These are phyloP conservation scores for Suillus weaverae DNA, from an alignment of 768 basidiomycete genomes.

Conservation along the genomic window DNA sequence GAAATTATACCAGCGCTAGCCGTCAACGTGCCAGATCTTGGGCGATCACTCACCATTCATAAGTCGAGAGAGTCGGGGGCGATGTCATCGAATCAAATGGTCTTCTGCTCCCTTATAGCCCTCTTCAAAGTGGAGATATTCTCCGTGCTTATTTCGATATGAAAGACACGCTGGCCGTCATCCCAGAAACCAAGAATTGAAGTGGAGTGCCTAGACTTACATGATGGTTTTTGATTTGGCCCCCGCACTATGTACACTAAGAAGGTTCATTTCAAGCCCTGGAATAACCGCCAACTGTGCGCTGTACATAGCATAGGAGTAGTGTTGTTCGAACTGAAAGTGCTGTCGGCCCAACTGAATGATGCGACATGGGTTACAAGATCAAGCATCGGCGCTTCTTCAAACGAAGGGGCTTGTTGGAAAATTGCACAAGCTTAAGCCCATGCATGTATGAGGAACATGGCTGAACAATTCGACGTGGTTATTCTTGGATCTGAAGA, in stretches of 20 bases:
- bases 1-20: background rate
- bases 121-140: constrained; percentile 2
- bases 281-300: background rate
- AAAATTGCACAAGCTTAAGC: background rate
- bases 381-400: too few relatives aligned
- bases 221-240: too few relatives aligned
- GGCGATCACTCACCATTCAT: background rate
- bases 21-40: background rate
- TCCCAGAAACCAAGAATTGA: constrained; percentile 7
- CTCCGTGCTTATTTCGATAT: constrained; percentile 8
- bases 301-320: background rate
- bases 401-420: background rate
- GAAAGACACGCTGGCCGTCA: background rate
- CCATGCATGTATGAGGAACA: background rate
- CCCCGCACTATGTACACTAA: too few relatives aligned
- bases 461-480: too few relatives aligned
- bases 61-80: background rate
- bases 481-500: too few relatives aligned
- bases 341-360: background rate
- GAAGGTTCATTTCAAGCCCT: background rate
- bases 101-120: constrained; percentile 6
- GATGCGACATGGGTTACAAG: background rate
- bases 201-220: background rate
- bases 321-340: background rate
- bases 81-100: background rate